Evolutionary conservation across 495 filamentous ascomycete genomes (phyloP).

Genomic region (Hypoxylon subgilvum): DNA sequence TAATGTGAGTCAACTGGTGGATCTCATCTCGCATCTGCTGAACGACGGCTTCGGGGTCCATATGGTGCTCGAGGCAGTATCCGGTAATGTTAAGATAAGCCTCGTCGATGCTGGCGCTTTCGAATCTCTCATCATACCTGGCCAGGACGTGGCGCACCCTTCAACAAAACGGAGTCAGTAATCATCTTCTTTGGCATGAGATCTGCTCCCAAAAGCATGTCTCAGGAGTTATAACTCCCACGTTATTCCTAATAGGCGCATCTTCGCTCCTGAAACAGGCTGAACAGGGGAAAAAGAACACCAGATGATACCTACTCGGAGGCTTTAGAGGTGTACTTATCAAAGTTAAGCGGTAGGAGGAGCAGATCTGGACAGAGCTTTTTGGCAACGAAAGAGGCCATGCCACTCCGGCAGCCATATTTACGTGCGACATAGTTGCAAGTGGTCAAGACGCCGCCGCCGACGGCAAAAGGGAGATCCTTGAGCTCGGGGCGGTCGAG

Average conservation of each 20-base stretch:
- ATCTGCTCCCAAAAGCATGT: too few species aligned
- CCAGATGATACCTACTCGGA: too few species aligned
- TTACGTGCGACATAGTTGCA: constrained; percentile 94
- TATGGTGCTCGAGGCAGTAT: constrained; percentile 73
- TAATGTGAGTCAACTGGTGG: constrained; percentile 77
- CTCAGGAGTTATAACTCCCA: too few species aligned
- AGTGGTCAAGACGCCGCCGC: constrained; percentile 88
- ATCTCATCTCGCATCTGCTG: constrained; percentile 77
- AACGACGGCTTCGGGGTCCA: constrained; percentile 75
- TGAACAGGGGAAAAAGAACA: too few species aligned
- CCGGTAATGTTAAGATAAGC: constrained; percentile 95
- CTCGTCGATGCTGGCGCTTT: constrained; percentile 93
- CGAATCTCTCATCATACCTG: constrained; percentile 86
- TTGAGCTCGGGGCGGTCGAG: constrained; percentile 89
- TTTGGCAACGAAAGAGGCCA: constrained; percentile 94
- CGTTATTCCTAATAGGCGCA: too few species aligned
- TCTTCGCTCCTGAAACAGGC: too few species aligned
- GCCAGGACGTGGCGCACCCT: constrained; percentile 80
- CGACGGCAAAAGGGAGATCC: constrained; percentile 90
- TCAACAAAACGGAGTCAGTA: too few species aligned
- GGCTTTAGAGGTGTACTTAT: constrained; percentile 91
- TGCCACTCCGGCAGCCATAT: constrained; percentile 89
- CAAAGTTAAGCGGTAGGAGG: constrained; percentile 81
- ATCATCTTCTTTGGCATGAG: too few species aligned
- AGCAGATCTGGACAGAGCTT: constrained; percentile 91